phyloP scores from a whole-genome alignment of 2,329 filamentous ascomycete genomes.

The Aureobasidium sp. region DNA sequence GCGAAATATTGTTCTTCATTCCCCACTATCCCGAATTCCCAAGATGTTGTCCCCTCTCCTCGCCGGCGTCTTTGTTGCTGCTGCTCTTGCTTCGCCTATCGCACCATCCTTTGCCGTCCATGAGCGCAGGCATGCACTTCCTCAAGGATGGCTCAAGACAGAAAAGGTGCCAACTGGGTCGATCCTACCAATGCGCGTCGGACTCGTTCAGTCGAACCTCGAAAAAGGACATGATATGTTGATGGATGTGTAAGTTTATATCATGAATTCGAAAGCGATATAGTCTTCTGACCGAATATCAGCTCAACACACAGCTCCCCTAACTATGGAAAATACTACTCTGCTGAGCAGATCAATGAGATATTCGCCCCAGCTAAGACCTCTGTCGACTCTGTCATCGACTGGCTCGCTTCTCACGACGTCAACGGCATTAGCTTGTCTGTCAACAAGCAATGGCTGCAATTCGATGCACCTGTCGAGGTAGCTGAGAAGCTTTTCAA shows the following conservation, averaged over 20 bases:
- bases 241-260: constrained; percentile 23
- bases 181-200: constrained; percentile 40
- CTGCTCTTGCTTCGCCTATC: neutral
- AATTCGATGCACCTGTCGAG: constrained; percentile 33
- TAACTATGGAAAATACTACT: constrained; percentile 38
- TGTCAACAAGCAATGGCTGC: constrained; percentile 30
- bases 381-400: constrained; percentile 31
- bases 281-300: neutral
- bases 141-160: constrained; percentile 33
- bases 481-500: constrained; percentile 34
- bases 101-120: constrained; percentile 33
- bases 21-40: neutral
- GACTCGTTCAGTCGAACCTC: constrained; percentile 39
- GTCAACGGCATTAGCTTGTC: constrained; percentile 29
- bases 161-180: constrained; percentile 30
- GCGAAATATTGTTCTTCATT: neutral
- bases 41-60: constrained; percentile 23
- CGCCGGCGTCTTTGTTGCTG: constrained; percentile 31
- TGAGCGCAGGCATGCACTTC: constrained; percentile 32
- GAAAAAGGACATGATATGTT: constrained; percentile 30
- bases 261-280: neutral
- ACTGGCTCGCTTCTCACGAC: constrained; percentile 34
- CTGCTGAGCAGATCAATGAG: constrained; percentile 32
- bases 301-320: constrained; percentile 21
- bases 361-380: constrained; percentile 33